Base-by-base conservation (phyloP, 2,329 filamentous ascomycete genomes). In the Fonsecaea multimorphosa region DNA sequence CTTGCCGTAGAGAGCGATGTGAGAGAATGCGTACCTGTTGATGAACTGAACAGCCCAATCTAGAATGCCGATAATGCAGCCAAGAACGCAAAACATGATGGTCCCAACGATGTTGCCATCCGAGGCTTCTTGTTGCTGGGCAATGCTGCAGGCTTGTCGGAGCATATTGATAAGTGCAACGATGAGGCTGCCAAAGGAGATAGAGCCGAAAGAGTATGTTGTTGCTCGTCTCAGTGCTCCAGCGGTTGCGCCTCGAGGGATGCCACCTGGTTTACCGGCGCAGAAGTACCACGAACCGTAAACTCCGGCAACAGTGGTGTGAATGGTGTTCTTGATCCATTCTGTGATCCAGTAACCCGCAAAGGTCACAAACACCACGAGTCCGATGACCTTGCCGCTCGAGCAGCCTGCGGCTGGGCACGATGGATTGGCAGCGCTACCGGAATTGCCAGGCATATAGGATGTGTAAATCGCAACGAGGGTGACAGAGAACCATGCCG, bases 281-380 rank as follows among this genome's bases (percentile, higher is more conserved):
- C 86, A 90, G 76, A 96, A 97, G 80, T 96, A 98, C 94, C 94
- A 98, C 0, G 90, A 90, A 0, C 92, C 93, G 73, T 96, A 97
- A 0, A 97, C 89, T 0, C 94, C 93, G 0, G 92, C 91, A 65
- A 97, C 90, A 27, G 88, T 93, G 1, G 90, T 90, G 76, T 98
- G 93, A 54, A 97, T 91, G 0, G 91, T 93, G 78, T 96, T 97
- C 82, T 97, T 97, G 72, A 97, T 81, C 85, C 91, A 94, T 76
- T 98, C 94, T 1, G 91, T 90, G 70, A 97, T 89, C 94, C 94
- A 98, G 80, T 96, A 97, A 79, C 89, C 91, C 60, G 93, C 89
- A 73, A 98, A 97, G 0, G 93, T 96, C 71, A 93, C 86, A 76
- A 96, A 97, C 19, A 90, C 91, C 4, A 96, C 82, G 32, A 97